Base-by-base conservation (phyloP, 331 rosid species). In the Rosa hybrid region DNA sequence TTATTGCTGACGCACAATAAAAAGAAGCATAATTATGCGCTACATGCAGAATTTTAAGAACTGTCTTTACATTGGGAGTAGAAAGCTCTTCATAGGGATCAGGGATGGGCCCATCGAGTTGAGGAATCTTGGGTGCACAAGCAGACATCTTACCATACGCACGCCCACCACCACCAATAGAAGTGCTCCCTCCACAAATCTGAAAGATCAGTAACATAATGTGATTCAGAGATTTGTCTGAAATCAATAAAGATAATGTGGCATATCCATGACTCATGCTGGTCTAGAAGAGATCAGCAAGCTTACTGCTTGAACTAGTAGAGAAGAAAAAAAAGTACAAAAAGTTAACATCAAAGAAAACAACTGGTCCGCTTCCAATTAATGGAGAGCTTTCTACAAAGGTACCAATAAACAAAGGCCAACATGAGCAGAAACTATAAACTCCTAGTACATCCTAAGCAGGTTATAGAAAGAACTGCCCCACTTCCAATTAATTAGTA, bases 31-130 rank as follows among this genome's bases (percentile, higher is more conserved):
- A 59, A 21, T 45, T 67, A 68, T 2, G 3, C 27, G 12, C 5
- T 68, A 54, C 49, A 72, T 42, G 72, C 80, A 76, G 62, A 34
- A 49, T 7, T 34, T 8, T 21, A 39, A 34, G 27, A 59, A 44
- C n/a, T 51, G 68, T 51, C 82, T 94, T 89, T 87, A 96, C 99
- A 80, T 93, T 93, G 79, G 99, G 99, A 77, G 99, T 93, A 65
- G 99, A 93, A 71, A 96, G 92, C 86, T 93, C 99, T 75, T 96
- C 98, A 23, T 96, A 94, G 25, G 90, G 89, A 79, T 85, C 94
- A 60, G 99, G 99, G 70, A 89, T 86, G 4, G 97, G 99, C 77
- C 99, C 99, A 85, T 93, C 99, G 79, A 86, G 91, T 84, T 96
- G 99, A 84, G 99, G 94, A 89, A 96, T 92, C 89, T 88, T 88